Evolutionary conservation across 75 land plant species (phyloP), one percentile per base, ranked within the genome.

Genomic region (Ceratopteris richardii): DNA sequence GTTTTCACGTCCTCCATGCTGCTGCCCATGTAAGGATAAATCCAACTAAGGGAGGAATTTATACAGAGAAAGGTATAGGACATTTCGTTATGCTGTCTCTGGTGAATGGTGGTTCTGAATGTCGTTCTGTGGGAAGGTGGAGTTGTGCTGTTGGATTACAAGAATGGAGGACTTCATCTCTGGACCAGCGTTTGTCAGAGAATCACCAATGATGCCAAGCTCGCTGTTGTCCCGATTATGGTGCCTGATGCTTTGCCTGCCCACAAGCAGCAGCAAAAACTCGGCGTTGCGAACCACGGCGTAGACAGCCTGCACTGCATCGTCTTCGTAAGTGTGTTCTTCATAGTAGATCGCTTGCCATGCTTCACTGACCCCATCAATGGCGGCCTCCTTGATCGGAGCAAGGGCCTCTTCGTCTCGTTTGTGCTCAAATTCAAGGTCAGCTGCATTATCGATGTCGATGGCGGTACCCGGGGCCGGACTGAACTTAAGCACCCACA

Each of bases 71-170:
- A n/a, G n/a, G n/a, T n/a, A n/a, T n/a, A n/a, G n/a, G n/a, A n/a
- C n/a, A n/a, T n/a, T n/a, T n/a, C n/a, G n/a, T n/a, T n/a, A n/a
- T n/a, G n/a, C n/a, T n/a, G n/a, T n/a, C n/a, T 14, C 42, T 40
- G 9, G 42, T 14, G 42, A 40, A 9, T 9, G 42, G 14, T 9
- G 13, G 14, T 40, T 14, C 13, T 9, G 13, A 14, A 9, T 40
- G 13, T 40, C 42, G 9, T 40, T 14, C 14, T 40, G 42, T 40
- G 42, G 29, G n/a, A n/a, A n/a, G n/a, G n/a, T n/a, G n/a, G n/a
- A n/a, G n/a, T n/a, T n/a, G n/a, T 75, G 76, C 70, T 79, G 85
- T 63, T 82, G 90, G 26, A 86, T 48, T 22, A 86, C 72, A 54
- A 86, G 48, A 31, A 86, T n/a, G n/a, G n/a, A n/a, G n/a, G n/a